Evolutionary conservation across 2,329 filamentous ascomycete species (phyloP).

Genomic region (Penicillium sp.): DNA sequence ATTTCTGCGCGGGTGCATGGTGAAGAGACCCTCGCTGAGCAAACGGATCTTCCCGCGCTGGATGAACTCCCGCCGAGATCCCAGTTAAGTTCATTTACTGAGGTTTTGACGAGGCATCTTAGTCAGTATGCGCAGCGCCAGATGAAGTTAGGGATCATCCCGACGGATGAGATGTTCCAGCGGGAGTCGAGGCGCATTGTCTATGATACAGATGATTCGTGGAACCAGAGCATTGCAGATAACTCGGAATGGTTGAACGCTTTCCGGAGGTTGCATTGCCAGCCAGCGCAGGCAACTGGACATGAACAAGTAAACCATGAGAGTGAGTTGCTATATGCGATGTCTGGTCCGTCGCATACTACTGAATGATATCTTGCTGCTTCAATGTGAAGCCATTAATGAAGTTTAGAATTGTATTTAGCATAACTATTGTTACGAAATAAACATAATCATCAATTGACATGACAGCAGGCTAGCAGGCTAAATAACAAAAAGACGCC

Average conservation of each 20-base stretch:
- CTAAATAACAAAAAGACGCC: neutral
- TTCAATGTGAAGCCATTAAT: too few species aligned
- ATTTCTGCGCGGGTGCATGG: conserved; percentile 18
- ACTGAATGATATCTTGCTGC: neutral
- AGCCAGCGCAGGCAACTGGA: neutral
- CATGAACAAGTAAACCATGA: neutral
- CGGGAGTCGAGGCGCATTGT: conserved; percentile 26
- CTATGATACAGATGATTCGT: conserved; percentile 28
- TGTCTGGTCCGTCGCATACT: neutral
- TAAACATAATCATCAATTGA: neutral
- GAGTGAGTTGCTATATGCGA: neutral
- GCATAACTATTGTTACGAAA: too few species aligned
- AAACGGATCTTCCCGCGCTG: neutral
- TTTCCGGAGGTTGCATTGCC: conserved; percentile 10
- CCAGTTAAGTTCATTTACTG: conserved; percentile 8
- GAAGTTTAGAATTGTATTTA: too few species aligned
- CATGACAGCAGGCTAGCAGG: neutral
- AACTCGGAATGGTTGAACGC: conserved; percentile 19
- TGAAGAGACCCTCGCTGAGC: neutral
- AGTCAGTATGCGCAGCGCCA: conserved; percentile 22
- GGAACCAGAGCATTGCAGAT: conserved; percentile 29
- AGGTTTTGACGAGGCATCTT: conserved; percentile 20
- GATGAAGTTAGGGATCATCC: conserved; percentile 21
- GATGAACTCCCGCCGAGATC: neutral
- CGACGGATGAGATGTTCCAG: conserved; percentile 31